Base-by-base conservation (phyloP, 257 asterid species). In the Fraxinus anomala region DNA sequence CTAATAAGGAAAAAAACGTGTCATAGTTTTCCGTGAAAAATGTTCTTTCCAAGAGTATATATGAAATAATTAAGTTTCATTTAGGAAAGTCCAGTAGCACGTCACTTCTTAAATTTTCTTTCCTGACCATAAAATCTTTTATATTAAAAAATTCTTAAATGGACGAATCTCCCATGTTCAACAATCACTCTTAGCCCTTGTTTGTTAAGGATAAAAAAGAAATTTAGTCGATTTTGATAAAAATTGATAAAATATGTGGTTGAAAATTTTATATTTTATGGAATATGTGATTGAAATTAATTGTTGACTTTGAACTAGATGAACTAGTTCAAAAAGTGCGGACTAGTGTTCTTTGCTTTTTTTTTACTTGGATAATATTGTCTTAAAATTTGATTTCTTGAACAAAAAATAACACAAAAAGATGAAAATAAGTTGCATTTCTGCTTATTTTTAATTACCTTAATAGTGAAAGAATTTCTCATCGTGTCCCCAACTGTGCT, bases 401-500 rank as follows among this genome's bases (percentile, higher is more conserved):
- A 24, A 24, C 69, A 9, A 63, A 24, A 63, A 24, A 23, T 24
- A 0, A 23, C 6, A 11, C 6, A 63, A 28, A 7, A 63, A 23
- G 39, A n/a, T 9, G 34, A 34, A 17, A 74, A 17, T 11, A 71
- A 56, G 3, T 5, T 44, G 33, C 37, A 49, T 10, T 68, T 12
- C 68, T 63, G 73, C 66, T 24, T 54, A 37, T 51, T 47, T 17
- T n/a, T 30, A 3, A 17, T 75, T 81, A 95, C 99, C 98, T 95
- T 95, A 77, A 95, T 93, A 26, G 96, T 92, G 91, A 91, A 95
- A 73, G 94, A 95, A 87, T 80, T 84, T 23, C 90, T 86, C 93
- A 89, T 83, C 72, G 82, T 90, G 30, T 92, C 96, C 47, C 92
- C 97, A 56, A 88, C 76, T 63, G 85, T 83, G 83, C 73, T 88